phyloP scores from a whole-genome alignment of 768 basidiomycete species.

The Tricholoma matsutake region DNA sequence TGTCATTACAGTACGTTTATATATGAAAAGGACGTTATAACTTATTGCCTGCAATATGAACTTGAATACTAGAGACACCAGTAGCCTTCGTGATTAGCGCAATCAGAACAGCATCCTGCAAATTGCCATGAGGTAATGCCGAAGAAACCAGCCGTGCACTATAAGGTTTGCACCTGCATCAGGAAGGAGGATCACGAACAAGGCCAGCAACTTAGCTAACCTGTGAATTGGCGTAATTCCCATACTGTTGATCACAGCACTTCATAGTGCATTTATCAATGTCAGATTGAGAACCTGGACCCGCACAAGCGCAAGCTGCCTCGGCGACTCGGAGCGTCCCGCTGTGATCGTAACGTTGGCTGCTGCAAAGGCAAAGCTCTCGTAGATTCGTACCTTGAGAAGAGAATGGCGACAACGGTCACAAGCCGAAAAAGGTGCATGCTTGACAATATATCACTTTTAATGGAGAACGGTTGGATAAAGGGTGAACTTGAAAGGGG shows the following conservation, averaged over 20 bases:
- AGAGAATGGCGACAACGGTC: neutral
- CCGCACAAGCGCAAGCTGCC: neutral
- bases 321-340: neutral
- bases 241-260: neutral
- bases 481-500: neutral
- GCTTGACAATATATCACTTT: no score
- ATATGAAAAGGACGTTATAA: no score
- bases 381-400: neutral
- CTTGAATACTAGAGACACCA: neutral
- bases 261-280: neutral
- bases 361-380: neutral
- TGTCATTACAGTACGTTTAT: no score
- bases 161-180: neutral
- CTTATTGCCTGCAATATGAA: no score
- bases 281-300: neutral
- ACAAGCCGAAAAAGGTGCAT: neutral
- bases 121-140: neutral
- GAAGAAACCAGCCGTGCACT: neutral
- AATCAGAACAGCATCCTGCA: neutral
- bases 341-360: neutral
- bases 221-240: neutral
- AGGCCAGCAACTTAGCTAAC: neutral
- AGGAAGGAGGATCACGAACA: neutral
- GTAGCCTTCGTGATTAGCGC: neutral
- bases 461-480: neutral